Base-by-base conservation (phyloP, 352 stramenopile genomes). In the Globisporangium abappressorium region DNA sequence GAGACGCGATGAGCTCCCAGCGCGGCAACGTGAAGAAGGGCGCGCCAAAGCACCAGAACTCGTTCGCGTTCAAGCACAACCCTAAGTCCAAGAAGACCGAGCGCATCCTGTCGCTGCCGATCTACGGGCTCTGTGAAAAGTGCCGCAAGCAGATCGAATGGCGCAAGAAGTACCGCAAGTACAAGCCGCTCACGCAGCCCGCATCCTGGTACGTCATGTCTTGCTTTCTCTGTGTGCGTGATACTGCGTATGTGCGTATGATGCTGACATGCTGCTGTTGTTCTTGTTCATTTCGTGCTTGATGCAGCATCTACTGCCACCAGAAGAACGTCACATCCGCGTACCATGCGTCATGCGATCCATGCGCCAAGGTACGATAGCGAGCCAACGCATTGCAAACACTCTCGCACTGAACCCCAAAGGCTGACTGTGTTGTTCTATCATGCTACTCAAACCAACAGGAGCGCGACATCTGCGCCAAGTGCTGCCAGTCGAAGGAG, bases 121-220 rank as follows among this genome's bases (percentile, higher is more conserved):
- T 98, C 77, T 78, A 92, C 33, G 95, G 97, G 1, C 84, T 98
- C 20, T 99, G 96, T 75, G 80, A 94, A 58, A 86, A 95, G 60
- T 99, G 96, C 81, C 81, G 93, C 65, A 93, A 98, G 57, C 97
- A 99, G 80, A 98, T 99, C 71, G 97, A 99, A 76, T 99, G 97
- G 97, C 84, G 95, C 67, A 99, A 99, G 85, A 98, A 99, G 74
- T 99, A 99, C 82, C 90, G 97, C 76, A 99, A 99, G 78, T 99
- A 99, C 84, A 98, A 98, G 71, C 97, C 97, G 56, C 76, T 98
- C 53, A 98, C 95, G 51, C 89, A 98, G 81, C 95, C 95, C 18
- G 89, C 78, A 22, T 98, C 90, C 47, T 99, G 87, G 87, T 95
- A 75, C 70, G 78, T 62, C 49, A 3, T 51, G 6, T 34, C 28